Evolutionary conservation across 371 early-diverging fungal species (phyloP), one percentile per base, ranked within the genome.

Genomic region (Blyttiomyces sp.): DNA sequence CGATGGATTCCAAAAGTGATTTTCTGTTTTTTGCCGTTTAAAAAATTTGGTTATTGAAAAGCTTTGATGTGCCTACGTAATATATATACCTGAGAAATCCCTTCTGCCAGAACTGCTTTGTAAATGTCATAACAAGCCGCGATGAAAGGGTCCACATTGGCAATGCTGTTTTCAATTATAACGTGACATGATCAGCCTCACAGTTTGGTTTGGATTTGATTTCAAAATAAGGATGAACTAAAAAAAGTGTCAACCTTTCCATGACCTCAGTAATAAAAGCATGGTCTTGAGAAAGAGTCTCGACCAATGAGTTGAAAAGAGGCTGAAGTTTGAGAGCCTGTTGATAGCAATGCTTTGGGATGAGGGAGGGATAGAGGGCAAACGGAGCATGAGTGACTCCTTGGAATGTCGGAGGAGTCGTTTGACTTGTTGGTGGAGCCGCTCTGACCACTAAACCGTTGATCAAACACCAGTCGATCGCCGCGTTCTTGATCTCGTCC

Each of bases 291-390:
- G 92, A 81, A 53, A 95, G 80, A 28, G 68, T 70, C 63, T 95
- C 89, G 61, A 95, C 89, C 11, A 98, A 80, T 30, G 73, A 57
- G 70, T 94, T 95, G 72, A 88, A 88, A 0, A 86, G 64, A 0
- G 91, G 88, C 70, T 95, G 96, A 24, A 96, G 68, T 2, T 69
- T 65, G 52, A 82, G 68, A 3, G 94, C 95, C 34, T 83, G 78
- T 26, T 90, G 84, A 65, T 87, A 98, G 60, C 79, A 79, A 27
- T 61, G 61, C 52, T 77, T 75, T 6, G 95, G 95, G 59, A 93
- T 91, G 2, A 90, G 88, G 1, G 92, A 84, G 3, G 98, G 98
- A 53, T 88, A 89, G 26, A 97, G 81, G 2, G 96, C 79, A 48
- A 95, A 78, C 6, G 98, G 98, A 9, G 93, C 88, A 71, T 92